Percentiles rank a stretch among this genome's conserved stretches.
These are phyloP conservation scores for Candida dubliniensis DNA, from an alignment of 1,139 yeast genomes.

Conservation along the genomic window DNA sequence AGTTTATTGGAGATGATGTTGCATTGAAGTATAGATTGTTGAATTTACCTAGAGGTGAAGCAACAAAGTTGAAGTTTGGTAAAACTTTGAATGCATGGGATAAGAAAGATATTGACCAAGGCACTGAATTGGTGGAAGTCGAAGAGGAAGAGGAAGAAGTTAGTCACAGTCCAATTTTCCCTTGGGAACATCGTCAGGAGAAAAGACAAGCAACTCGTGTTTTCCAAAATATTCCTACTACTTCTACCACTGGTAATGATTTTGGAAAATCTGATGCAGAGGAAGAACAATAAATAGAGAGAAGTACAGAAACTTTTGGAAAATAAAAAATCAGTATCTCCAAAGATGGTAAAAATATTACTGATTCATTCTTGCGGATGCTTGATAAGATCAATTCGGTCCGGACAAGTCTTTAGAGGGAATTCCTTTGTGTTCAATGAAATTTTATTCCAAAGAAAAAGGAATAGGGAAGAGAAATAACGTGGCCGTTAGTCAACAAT, in stretches of 20 bases:
- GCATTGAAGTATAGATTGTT: conserved; percentile 18
- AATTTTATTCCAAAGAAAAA: too few relatives aligned
- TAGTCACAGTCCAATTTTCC: conserved; percentile 33
- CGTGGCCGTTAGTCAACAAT: background rate
- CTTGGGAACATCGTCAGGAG: conserved; percentile 40
- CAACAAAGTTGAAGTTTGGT: conserved; percentile 30
- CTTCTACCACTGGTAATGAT: conserved; percentile 28
- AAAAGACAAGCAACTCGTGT: conserved; percentile 14
- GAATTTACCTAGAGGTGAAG: conserved; percentile 34
- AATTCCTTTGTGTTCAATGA: too few relatives aligned
- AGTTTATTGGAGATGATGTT: conserved; percentile 18
- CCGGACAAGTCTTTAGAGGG: conserved; percentile 28
- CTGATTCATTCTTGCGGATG: conserved; percentile 14
- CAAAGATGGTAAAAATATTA: conserved; percentile 6
- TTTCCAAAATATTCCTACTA: conserved; percentile 20
- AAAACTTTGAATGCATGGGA: conserved; percentile 33
- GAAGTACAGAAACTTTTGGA: conserved; percentile 13
- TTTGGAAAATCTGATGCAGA: conserved; percentile 17
- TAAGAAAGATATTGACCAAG: conserved; percentile 1
- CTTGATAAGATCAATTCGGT: conserved; percentile 16
- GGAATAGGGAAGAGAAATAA: conserved; percentile 12
- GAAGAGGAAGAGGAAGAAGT: conserved; percentile 1
- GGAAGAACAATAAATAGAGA: conserved; percentile 8
- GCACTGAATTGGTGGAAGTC: background rate
- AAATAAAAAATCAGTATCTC: conserved; percentile 8